Conservation (phyloP, 352 stramenopile genomes). For the Phytophthora idaei region DNA sequence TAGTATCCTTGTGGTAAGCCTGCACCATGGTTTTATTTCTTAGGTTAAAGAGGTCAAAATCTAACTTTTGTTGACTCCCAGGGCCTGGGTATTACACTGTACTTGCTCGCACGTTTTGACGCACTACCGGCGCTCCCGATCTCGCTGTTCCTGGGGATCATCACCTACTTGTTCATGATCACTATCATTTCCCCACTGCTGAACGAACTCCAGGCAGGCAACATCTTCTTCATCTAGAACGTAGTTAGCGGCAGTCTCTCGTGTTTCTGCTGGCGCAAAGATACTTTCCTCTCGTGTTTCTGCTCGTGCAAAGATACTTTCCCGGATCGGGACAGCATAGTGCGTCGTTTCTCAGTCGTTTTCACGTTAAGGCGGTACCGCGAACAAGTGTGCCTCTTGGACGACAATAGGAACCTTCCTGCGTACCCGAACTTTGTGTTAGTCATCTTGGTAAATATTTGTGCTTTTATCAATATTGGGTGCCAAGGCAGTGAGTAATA, state of each 20-base stretch:
- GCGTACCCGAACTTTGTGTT: constrained; percentile 9
- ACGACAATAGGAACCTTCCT: constrained; percentile 11
- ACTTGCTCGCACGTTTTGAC: constrained; percentile 93
- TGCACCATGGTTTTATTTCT: background rate
- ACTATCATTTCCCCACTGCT: constrained; percentile 46
- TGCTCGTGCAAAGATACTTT: constrained; percentile 7
- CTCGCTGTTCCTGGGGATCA: constrained; percentile 91
- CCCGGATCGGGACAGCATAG: background rate
- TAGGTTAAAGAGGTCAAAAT: background rate
- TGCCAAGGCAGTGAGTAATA: background rate
- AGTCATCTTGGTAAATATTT: constrained; percentile 16
- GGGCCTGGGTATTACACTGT: constrained; percentile 91
- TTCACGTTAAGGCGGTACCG: constrained; percentile 9
- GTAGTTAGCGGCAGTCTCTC: background rate
- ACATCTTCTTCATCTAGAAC: constrained; percentile 28
- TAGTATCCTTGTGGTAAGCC: constrained; percentile 87
- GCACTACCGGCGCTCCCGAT: constrained; percentile 95
- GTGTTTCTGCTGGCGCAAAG: constrained; percentile 7
- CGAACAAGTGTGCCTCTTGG: constrained; percentile 15
- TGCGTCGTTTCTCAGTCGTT: constrained; percentile 27
- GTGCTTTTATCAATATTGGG: background rate
- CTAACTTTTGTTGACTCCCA: constrained; percentile 25
- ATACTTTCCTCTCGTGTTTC: constrained; percentile 12
- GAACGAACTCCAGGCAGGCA: constrained; percentile 26
- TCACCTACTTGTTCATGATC: constrained; percentile 48